phyloP scores from a whole-genome alignment of 116 monocot genomes.

The Posidonia oceanica region DNA sequence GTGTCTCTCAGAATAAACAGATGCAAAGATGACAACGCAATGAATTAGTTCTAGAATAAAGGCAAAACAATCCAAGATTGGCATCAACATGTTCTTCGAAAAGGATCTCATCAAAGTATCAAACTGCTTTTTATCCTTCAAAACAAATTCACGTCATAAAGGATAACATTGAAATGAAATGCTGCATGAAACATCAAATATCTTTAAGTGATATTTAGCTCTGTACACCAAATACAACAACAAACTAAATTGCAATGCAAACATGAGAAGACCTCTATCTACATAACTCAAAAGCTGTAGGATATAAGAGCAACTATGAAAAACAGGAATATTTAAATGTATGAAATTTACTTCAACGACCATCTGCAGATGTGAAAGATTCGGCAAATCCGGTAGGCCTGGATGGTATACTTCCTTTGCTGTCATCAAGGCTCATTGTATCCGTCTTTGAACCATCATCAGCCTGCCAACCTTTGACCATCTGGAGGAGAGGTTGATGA shows the following conservation, averaged over 20 bases:
- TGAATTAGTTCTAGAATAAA: too few relatives aligned
- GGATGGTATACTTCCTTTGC: constrained; percentile 67
- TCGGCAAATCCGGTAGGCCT: constrained; percentile 69
- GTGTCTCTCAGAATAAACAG: too few relatives aligned
- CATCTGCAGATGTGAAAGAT: constrained; percentile 67
- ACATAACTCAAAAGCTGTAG: not conserved
- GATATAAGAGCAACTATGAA: not conserved
- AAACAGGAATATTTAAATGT: not conserved
- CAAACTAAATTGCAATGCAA: not conserved
- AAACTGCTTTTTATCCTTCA: too few relatives aligned
- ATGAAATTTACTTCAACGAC: constrained; percentile 31
- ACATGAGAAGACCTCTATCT: not conserved
- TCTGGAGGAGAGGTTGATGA: constrained; percentile 48
- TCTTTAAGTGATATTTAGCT: not conserved
- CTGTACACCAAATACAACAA: not conserved
- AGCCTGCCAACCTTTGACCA: constrained; percentile 70
- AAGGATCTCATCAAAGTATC: too few relatives aligned
- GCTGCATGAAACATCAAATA: not conserved
- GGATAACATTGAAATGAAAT: not conserved
- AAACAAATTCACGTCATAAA: too few relatives aligned
- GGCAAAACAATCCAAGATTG: too few relatives aligned
- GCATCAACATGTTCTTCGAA: too few relatives aligned
- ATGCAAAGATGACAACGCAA: too few relatives aligned
- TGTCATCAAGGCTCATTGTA: constrained; percentile 37
- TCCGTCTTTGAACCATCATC: constrained; percentile 21